Base-by-base conservation (phyloP, 148 eudicot species). In the Cornus controversa region DNA sequence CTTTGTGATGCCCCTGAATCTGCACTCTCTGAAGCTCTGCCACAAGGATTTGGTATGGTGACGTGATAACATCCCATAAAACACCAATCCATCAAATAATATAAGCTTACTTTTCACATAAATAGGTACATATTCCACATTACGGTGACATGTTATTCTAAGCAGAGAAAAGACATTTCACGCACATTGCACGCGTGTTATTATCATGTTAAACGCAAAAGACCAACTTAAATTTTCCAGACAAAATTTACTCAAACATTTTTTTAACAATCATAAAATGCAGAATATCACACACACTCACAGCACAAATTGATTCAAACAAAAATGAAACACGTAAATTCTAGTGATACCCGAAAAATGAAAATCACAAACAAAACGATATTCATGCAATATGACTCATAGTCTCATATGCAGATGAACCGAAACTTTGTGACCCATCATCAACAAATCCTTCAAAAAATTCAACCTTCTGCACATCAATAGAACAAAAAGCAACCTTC, bases 401-500 rank as follows among this genome's bases (percentile, higher is more conserved):
- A 50, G 18, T 50, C 57, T 15, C n/a, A 11, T 40, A 66, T 64
- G 71, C 75, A 74, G 80, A 76, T 74, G 62, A 65, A 31, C 40
- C 27, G 16, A 62, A 82, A 70, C 50, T 64, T 57, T 40, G 13
- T 10, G 34, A 64, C 54, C 75, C 74, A 67, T 25, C 76, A 62
- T 37, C 37, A 42, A 2, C n/a, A 67, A 58, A 74, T 68, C 4
- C 25, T 8, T 57, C 24, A 77, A 36, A 68, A 68, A 2, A 34
- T n/a, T 25, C 37, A 34, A 31, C 34, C 34, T 31, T n/a, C n/a
- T n/a, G n/a, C n/a, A n/a, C n/a, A n/a, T n/a, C n/a, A n/a, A n/a
- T n/a, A n/a, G 37, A 6, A 36, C 2, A 36, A 36, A 36, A 36
- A 36, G 6, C 2, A 63, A 69, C 66, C 13, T 66, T 77, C 13